Evolutionary conservation across 805 yeast genomes (phyloP).

Genomic region (Candida qinlingensis): DNA sequence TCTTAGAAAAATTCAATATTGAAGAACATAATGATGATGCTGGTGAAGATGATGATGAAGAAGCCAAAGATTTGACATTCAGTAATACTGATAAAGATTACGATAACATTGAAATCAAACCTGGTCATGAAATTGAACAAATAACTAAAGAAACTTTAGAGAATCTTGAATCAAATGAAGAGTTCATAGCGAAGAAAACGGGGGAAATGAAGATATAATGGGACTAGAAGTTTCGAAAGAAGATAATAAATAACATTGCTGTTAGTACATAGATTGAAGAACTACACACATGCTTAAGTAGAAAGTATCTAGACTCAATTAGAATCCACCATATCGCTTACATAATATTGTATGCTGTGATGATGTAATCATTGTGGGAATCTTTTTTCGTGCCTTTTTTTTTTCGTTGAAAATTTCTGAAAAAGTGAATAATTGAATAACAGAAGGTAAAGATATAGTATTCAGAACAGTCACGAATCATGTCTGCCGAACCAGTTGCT

Average conservation of each 20-base stretch:
- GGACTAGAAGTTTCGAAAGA: not conserved
- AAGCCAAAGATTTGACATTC: conserved; percentile 34
- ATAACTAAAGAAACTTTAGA: conserved; percentile 41
- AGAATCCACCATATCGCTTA: not conserved
- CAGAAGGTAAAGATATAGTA: not conserved
- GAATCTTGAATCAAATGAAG: conserved; percentile 33
- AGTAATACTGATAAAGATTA: conserved; percentile 32
- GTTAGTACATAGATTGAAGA: too few species aligned
- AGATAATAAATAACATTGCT: too few species aligned
- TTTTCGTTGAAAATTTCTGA: not conserved
- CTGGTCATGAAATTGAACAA: conserved; percentile 47
- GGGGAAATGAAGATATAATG: conserved; percentile 17
- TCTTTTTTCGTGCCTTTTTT: not conserved
- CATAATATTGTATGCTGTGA: not conserved
- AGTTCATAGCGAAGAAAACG: conserved; percentile 27
- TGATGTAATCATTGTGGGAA: too few species aligned
- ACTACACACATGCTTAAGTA: too few species aligned
- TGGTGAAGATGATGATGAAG: conserved; percentile 1
- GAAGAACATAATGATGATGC: conserved; percentile 44
- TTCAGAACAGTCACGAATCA: not conserved
- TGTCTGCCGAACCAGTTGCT: conserved; percentile 23
- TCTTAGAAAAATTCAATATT: conserved; percentile 66
- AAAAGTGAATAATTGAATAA: too few species aligned
- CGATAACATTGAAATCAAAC: conserved; percentile 32
- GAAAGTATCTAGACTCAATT: too few species aligned